Evolutionary conservation across 163 green algal genomes (phyloP), one percentile per base, ranked within the genome.

Genomic region (Chlamydomonas reinhardtii): DNA sequence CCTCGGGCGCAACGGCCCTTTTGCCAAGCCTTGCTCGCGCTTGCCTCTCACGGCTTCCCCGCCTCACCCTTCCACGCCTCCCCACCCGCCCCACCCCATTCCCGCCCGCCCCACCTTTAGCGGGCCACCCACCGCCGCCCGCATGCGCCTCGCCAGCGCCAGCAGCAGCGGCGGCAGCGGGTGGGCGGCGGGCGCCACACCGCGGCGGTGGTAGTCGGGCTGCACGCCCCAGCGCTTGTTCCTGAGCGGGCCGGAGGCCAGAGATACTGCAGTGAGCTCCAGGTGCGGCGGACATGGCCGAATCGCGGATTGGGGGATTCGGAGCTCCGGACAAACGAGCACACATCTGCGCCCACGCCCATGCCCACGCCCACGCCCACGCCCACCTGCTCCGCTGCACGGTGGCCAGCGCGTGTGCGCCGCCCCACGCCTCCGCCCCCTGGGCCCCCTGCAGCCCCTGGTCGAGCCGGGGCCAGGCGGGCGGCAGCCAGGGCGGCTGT

Each of bases 141-240:
- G 76, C 91, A 94, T 93, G 20, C 91, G 84, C 43, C 73, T 34
- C 27, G 73, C 84, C 34, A 94, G 75, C 27, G 56, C 39, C 22
- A 39, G 43, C 74, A 94, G 79, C 72, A 78, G 34, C 11, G 85
- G 69, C 16, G 91, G 89, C 70, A 94, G 32, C 3, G 74, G 62
- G 64, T 84, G 48, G 6, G 29, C 4, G 17, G 74, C 39, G 8
- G 90, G 73, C 12, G 84, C 37, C 31, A 93, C 88, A 22, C 85
- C 91, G 34, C 90, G 82, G 24, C 62, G 52, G 48, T 59, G 54
- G n/a, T 93, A 88, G 74, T 94, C 86, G 27, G 89, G 88, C 37
- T 84, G 74, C 73, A 93, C 89, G 20, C 91, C 91, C 89, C 89
- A 94, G 25, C 73, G 52, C 85, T 94, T 94, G 54, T 76, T 77